Percentiles rank a stretch among this genome's conserved stretches.
Evolutionary conservation across 176 grass and related monocot species (phyloP).

Genomic region (Aegilops umbellulata): DNA sequence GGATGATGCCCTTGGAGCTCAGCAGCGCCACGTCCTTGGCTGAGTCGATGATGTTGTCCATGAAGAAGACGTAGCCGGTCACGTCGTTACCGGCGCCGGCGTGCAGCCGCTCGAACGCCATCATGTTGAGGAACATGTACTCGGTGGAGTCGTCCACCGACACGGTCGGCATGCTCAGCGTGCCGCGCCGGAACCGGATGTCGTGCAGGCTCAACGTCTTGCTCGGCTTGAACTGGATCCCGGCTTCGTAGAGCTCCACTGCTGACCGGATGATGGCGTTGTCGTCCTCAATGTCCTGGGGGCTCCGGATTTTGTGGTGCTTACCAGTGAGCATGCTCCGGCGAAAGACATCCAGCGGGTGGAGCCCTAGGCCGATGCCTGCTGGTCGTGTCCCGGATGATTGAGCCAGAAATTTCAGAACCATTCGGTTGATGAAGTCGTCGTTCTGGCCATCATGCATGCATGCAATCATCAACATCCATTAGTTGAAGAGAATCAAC

Average conservation of each 20-base stretch:
- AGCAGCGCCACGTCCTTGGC: neutral
- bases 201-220: neutral
- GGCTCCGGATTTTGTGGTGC: neutral
- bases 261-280: slow-evolving; percentile 53
- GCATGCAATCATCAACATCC: neutral
- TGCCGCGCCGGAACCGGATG: neutral
- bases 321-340: slow-evolving; percentile 36
- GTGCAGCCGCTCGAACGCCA: slow-evolving; percentile 87
- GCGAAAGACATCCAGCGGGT: slow-evolving; percentile 55
- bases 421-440: slow-evolving; percentile 49
- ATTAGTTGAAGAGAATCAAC: no score
- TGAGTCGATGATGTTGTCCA: neutral
- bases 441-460: slow-evolving; percentile 17
- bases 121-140: slow-evolving; percentile 84
- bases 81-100: slow-evolving; percentile 67
- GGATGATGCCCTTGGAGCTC: neutral
- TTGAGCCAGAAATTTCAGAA: slow-evolving; percentile 36
- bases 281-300: neutral
- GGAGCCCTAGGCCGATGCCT: slow-evolving; percentile 22
- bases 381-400: neutral
- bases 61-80: slow-evolving; percentile 16
- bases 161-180: slow-evolving; percentile 50
- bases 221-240: slow-evolving; percentile 39
- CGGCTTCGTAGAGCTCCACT: slow-evolving; percentile 50
- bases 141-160: slow-evolving; percentile 74